Evolutionary conservation across 805 yeast genomes (phyloP).

Genomic region (Candida nitratophila): DNA sequence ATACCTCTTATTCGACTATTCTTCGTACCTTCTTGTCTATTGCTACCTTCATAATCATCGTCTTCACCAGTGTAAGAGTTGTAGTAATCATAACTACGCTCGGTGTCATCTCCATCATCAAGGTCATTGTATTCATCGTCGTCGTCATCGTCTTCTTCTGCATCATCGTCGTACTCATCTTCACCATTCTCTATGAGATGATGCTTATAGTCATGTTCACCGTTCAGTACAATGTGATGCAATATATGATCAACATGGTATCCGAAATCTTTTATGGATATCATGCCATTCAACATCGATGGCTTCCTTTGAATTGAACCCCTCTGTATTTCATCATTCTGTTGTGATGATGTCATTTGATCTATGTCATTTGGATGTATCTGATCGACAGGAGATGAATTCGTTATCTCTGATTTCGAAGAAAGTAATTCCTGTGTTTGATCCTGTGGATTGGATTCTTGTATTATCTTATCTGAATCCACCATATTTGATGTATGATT

Average conservation of each 20-base stretch:
- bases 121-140: conserved; percentile 13
- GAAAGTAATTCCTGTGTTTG: too few relatives aligned
- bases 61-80: conserved; percentile 3
- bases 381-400: too few relatives aligned
- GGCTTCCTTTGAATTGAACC: neutral
- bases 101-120: conserved; percentile 11
- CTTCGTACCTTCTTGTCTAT: neutral
- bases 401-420: too few relatives aligned
- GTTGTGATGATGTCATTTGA: neutral
- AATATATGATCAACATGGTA: conserved; percentile 64
- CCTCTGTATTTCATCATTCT: neutral
- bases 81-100: conserved; percentile 6
- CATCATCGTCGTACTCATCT: conserved; percentile 3
- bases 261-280: conserved; percentile 75
- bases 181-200: neutral
- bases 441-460: too few relatives aligned
- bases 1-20: too few relatives aligned
- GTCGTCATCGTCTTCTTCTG: conserved; percentile 10
- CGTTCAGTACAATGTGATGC: conserved; percentile 49
- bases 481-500: too few relatives aligned
- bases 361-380: too few relatives aligned
- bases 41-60: conserved; percentile 7
- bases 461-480: too few relatives aligned
- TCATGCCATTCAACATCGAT: conserved; percentile 10
- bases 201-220: neutral